These are phyloP conservation scores for Fusarium pilosicola DNA, from an alignment of 2,329 filamentous ascomycete species.

Conservation along the genomic window DNA sequence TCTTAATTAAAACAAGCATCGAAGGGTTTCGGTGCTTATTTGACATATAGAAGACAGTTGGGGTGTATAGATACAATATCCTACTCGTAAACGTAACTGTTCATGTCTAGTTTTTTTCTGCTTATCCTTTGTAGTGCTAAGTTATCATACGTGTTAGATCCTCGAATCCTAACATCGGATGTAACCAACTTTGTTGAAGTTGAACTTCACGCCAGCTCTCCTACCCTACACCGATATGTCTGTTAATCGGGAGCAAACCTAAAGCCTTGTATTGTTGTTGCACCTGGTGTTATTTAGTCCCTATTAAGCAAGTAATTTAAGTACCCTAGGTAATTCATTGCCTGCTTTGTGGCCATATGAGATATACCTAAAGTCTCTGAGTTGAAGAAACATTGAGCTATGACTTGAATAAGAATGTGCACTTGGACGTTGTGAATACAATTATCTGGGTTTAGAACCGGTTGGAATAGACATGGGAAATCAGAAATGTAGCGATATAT, in stretches of 20 bases:
- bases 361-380: neutral
- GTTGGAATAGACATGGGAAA: no score
- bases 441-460: neutral
- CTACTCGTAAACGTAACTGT: neutral
- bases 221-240: neutral
- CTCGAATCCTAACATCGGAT: neutral
- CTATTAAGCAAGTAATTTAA: neutral
- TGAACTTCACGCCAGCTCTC: neutral
- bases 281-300: no score
- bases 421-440: neutral
- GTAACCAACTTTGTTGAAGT: neutral
- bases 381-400: neutral
- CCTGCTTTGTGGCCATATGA: neutral
- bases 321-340: no score
- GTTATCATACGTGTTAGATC: neutral
- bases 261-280: neutral
- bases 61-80: constrained; percentile 17
- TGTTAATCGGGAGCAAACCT: neutral
- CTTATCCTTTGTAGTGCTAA: neutral
- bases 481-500: neutral
- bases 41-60: neutral
- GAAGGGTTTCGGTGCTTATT: neutral
- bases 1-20: constrained; percentile 21
- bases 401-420: neutral
- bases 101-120: neutral